phyloP scores from a whole-genome alignment of 495 filamentous ascomycete species.

The Penicillium bovifimosum region DNA sequence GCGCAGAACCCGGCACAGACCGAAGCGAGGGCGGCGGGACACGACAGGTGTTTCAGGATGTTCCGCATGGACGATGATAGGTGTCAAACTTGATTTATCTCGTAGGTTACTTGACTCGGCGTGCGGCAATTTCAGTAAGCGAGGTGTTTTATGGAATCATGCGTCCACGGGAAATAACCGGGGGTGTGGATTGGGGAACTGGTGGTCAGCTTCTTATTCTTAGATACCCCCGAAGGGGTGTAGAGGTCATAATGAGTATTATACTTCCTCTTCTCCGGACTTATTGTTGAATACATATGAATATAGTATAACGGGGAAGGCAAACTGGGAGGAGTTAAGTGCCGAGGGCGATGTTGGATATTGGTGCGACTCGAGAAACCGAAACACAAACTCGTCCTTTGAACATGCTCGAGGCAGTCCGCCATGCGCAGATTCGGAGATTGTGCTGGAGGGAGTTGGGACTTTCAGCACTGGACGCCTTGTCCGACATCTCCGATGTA shows the following conservation, averaged over 20 bases:
- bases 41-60: constrained; percentile 5
- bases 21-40: background rate
- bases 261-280: background rate
- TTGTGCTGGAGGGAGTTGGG: constrained; percentile 1
- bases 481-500: constrained; percentile 13
- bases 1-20: background rate
- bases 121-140: background rate
- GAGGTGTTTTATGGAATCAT: background rate
- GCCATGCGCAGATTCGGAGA: constrained; percentile 3
- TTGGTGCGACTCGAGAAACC: background rate
- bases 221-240: background rate
- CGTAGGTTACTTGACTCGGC: background rate
- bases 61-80: constrained; percentile 1
- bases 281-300: background rate
- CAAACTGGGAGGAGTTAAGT: background rate
- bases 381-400: background rate
- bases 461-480: constrained; percentile 17
- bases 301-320: background rate
- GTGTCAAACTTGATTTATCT: background rate
- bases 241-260: background rate
- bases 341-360: background rate
- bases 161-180: background rate
- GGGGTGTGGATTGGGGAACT: background rate
- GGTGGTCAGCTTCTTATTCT: constrained; percentile 2
- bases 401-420: background rate